Conservation (phyloP, 371 early-diverging fungal genomes). For the Synchytrium microbalum region DNA sequence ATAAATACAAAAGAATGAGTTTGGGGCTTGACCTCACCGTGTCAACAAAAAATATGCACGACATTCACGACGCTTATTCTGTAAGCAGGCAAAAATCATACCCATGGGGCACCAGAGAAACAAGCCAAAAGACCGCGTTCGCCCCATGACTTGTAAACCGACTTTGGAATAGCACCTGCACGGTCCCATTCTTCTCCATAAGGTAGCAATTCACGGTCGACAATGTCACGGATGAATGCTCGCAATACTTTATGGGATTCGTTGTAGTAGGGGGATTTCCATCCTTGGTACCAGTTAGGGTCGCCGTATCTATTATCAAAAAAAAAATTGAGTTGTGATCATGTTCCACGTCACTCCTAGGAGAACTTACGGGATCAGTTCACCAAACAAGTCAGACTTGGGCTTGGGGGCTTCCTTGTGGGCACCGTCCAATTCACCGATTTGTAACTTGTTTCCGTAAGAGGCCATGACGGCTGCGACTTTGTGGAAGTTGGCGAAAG, state of each 20-base stretch:
- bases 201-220: slow-evolving; percentile 78
- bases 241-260: no score
- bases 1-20: no score
- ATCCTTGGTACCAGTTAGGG: slow-evolving; percentile 5
- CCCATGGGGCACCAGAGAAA: background rate
- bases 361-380: background rate
- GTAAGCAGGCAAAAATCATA: no score
- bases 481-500: slow-evolving; percentile 20
- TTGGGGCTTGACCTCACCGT: no score
- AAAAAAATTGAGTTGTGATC: background rate
- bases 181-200: slow-evolving; percentile 56
- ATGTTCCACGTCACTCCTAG: background rate
- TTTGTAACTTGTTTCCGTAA: background rate
- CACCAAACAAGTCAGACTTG: background rate
- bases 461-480: background rate
- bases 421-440: background rate
- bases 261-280: background rate
- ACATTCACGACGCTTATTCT: no score
- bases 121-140: background rate
- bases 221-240: no score
- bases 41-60: no score
- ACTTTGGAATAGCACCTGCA: background rate
- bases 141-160: background rate
- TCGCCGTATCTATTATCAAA: no score
- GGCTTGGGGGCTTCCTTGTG: background rate